These are phyloP conservation scores for Plenodomus lindquistii DNA, from an alignment of 2,329 filamentous ascomycete species.

Conservation along the genomic window DNA sequence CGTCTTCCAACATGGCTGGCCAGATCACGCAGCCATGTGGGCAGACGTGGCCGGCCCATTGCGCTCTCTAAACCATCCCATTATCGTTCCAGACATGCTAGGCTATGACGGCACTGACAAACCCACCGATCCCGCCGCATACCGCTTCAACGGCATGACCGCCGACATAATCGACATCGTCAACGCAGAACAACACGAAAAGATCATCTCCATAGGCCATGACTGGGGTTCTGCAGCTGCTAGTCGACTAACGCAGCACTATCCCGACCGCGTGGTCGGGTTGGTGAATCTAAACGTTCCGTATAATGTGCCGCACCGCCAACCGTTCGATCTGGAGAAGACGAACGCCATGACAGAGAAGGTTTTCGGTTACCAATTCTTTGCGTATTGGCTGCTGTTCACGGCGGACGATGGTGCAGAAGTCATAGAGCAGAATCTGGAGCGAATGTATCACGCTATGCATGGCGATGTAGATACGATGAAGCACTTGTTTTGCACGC, in stretches of 20 bases:
- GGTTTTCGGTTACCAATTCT: slow-evolving; percentile 43
- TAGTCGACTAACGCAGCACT: slow-evolving; percentile 49
- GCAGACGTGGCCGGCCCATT: slow-evolving; percentile 47
- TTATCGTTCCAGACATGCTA: slow-evolving; percentile 46
- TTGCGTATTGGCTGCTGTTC: slow-evolving; percentile 55
- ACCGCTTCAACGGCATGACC: slow-evolving; percentile 26
- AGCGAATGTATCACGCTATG: slow-evolving; percentile 42
- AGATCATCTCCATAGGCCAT: slow-evolving; percentile 52
- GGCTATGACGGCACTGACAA: slow-evolving; percentile 46
- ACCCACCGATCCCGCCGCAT: slow-evolving; percentile 27
- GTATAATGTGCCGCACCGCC: slow-evolving; percentile 44
- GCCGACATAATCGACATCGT: slow-evolving; percentile 32
- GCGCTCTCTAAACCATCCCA: slow-evolving; percentile 45
- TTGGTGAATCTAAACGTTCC: slow-evolving; percentile 50
- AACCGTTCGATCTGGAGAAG: slow-evolving; percentile 45
- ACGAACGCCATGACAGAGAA: slow-evolving; percentile 38
- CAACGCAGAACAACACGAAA: slow-evolving; percentile 23
- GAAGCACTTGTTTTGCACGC: slow-evolving; percentile 43
- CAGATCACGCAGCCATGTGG: slow-evolving; percentile 54
- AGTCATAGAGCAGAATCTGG: slow-evolving; percentile 46
- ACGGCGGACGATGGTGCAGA: slow-evolving; percentile 44
- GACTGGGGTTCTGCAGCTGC: slow-evolving; percentile 54
- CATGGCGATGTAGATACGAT: slow-evolving; percentile 42
- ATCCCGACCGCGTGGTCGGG: slow-evolving; percentile 48
- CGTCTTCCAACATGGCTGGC: slow-evolving; percentile 55